Conservation (phyloP, 768 basidiomycete species). For the Macrolepiota dolichaula region DNA sequence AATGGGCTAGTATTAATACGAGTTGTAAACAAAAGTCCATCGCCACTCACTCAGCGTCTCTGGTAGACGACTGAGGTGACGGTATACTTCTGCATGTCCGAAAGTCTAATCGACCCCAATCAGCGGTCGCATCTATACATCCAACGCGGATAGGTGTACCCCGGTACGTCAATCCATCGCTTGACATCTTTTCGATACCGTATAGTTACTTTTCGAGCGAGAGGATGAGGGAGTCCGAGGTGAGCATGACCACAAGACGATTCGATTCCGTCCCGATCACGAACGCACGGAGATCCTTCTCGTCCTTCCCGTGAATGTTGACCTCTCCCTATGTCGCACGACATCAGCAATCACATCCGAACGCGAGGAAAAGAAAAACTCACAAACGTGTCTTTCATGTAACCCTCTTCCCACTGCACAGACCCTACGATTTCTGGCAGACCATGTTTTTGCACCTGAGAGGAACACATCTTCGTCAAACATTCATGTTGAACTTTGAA, state of each 20-base stretch:
- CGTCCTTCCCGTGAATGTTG: not conserved
- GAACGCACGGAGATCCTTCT: not conserved
- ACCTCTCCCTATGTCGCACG: not conserved
- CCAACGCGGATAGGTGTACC: too few species aligned
- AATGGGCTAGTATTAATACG: too few species aligned
- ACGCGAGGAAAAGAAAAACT: slow-evolving; percentile 18
- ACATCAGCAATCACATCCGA: not conserved
- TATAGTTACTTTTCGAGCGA: not conserved
- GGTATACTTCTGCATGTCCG: too few species aligned
- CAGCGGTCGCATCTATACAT: too few species aligned
- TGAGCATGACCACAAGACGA: not conserved
- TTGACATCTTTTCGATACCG: too few species aligned
- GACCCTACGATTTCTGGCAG: not conserved
- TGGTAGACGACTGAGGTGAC: too few species aligned
- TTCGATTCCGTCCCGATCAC: not conserved
- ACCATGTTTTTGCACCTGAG: not conserved
- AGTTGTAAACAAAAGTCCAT: too few species aligned
- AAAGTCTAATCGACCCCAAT: too few species aligned
- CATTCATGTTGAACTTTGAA: too few species aligned
- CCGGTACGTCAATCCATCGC: too few species aligned
- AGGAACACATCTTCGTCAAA: too few species aligned
- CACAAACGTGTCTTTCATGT: not conserved
- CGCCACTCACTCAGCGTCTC: too few species aligned
- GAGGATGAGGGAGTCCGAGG: not conserved
- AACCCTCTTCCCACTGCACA: slow-evolving; percentile 1